phyloP scores from a whole-genome alignment of 495 filamentous ascomycete species.

The Articulospora tetracladia region DNA sequence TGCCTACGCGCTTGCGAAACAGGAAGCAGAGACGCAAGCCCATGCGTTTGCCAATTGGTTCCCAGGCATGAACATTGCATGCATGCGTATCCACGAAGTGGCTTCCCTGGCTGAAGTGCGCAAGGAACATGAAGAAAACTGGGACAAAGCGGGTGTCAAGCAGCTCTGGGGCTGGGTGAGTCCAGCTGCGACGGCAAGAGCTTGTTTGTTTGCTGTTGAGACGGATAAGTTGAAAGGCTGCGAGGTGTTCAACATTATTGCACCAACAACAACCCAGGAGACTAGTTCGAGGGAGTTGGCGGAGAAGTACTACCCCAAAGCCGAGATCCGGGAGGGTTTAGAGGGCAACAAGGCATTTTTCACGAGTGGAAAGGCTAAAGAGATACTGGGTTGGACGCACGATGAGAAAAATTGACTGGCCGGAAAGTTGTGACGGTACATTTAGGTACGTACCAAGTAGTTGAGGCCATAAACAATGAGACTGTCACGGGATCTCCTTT shows the following conservation, averaged over 20 bases:
- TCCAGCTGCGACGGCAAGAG: not conserved
- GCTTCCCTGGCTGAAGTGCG: not conserved
- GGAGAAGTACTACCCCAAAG: not conserved
- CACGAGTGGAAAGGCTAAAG: not conserved
- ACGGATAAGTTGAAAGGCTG: not conserved
- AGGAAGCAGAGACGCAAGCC: not conserved
- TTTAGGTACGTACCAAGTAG: no score
- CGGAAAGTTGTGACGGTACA: not conserved
- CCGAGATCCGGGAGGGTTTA: not conserved
- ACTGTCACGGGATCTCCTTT: not conserved
- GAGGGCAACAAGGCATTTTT: not conserved
- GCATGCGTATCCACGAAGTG: not conserved
- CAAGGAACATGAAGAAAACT: not conserved
- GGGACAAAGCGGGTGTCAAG: not conserved
- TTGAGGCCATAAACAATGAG: no score
- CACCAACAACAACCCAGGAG: not conserved
- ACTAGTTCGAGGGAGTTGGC: not conserved
- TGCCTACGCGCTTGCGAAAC: not conserved
- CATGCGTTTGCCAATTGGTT: not conserved
- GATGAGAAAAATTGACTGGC: not conserved
- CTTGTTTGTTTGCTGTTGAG: not conserved
- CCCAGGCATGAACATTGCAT: not conserved
- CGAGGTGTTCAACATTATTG: not conserved
- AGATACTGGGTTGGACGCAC: not conserved
- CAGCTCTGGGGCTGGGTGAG: not conserved